phyloP scores from a whole-genome alignment of 495 filamentous ascomycete species.

The Neohortaea acidophila region DNA sequence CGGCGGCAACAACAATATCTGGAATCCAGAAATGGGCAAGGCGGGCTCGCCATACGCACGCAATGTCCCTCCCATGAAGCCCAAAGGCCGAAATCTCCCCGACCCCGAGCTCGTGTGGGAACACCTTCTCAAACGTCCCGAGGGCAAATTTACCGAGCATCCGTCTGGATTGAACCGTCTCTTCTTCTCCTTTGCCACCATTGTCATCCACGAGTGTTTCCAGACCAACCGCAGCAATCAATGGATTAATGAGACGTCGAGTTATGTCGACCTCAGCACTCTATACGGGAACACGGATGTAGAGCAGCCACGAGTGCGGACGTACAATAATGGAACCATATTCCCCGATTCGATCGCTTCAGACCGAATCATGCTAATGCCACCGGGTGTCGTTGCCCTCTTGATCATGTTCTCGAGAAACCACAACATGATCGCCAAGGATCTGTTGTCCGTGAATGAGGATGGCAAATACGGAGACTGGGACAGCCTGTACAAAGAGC shows the following conservation, averaged over 20 bases:
- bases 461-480: constrained; percentile 21
- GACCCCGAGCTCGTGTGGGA: constrained; percentile 21
- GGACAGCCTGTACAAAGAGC: constrained; percentile 15
- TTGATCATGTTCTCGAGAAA: constrained; percentile 23
- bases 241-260: constrained; percentile 23
- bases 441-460: constrained; percentile 19
- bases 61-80: constrained; percentile 21
- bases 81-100: constrained; percentile 21
- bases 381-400: constrained; percentile 20
- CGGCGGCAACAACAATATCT: constrained; percentile 26
- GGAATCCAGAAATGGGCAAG: constrained; percentile 32
- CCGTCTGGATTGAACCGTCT: constrained; percentile 23
- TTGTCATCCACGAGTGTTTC: constrained; percentile 20
- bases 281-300: constrained; percentile 21
- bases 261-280: constrained; percentile 24
- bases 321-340: constrained; percentile 20
- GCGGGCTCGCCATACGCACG: constrained; percentile 26
- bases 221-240: constrained; percentile 28
- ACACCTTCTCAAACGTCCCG: constrained; percentile 18
- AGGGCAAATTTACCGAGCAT: constrained; percentile 22
- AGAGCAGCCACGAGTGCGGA: constrained; percentile 21
- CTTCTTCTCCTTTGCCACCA: constrained; percentile 23
- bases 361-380: constrained; percentile 24
- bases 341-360: constrained; percentile 23
- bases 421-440: constrained; percentile 22